These are phyloP conservation scores for Wickerhamiella brachini DNA, from an alignment of 805 yeast species.

Conservation along the genomic window DNA sequence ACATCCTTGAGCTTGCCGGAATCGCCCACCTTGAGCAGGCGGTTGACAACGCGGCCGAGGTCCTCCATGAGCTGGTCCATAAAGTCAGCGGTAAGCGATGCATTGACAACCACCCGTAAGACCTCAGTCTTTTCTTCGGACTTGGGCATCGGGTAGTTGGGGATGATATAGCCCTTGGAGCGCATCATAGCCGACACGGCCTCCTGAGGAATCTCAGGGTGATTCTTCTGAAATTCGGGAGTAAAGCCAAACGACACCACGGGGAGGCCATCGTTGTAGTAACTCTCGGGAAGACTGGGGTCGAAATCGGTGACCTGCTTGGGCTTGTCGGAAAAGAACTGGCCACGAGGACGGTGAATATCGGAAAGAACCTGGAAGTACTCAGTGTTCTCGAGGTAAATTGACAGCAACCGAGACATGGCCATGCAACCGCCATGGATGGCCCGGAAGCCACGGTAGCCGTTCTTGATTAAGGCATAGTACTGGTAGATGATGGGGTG, in stretches of 20 bases:
- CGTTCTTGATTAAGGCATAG: slow-evolving; percentile 60
- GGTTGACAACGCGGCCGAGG: slow-evolving; percentile 38
- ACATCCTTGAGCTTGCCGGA: slow-evolving; percentile 6
- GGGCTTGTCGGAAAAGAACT: slow-evolving; percentile 17
- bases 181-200: slow-evolving; percentile 60
- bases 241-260: slow-evolving; percentile 77
- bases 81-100: slow-evolving; percentile 48
- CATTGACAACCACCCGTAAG: slow-evolving; percentile 71
- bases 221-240: slow-evolving; percentile 38
- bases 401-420: slow-evolving; percentile 55
- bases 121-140: slow-evolving; percentile 48
- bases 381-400: slow-evolving; percentile 48
- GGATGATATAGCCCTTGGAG: slow-evolving; percentile 73
- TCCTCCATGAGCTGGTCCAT: slow-evolving; percentile 53
- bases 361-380: slow-evolving; percentile 63
- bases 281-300: slow-evolving; percentile 18
- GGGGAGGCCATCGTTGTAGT: slow-evolving; percentile 66
- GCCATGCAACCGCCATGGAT: slow-evolving; percentile 48
- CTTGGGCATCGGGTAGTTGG: slow-evolving; percentile 73
- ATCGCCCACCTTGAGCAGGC: slow-evolving; percentile 28
- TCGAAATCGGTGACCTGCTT: slow-evolving; percentile 16
- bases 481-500: slow-evolving; percentile 83
- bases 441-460: slow-evolving; percentile 54
- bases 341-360: slow-evolving; percentile 49
- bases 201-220: slow-evolving; percentile 75